Percentiles rank a stretch among this genome's conserved stretches.
phyloP scores from a whole-genome alignment of 306 rosid genomes.

The Mucuna pruriens region DNA sequence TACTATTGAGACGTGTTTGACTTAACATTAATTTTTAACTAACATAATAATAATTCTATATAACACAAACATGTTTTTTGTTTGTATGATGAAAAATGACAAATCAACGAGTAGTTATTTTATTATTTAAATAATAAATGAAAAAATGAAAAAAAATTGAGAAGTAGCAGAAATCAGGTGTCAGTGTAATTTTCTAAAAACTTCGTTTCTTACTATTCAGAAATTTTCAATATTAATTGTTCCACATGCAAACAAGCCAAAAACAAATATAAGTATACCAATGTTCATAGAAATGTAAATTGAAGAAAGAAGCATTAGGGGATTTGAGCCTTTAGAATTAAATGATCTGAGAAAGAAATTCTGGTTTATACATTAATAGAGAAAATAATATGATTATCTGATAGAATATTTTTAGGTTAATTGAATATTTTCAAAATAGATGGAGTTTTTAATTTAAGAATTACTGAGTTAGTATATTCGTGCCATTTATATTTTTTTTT shows the following conservation, averaged over 20 bases:
- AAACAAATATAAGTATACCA: not conserved
- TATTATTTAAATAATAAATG: not conserved
- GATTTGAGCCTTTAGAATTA: not conserved
- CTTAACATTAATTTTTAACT: too few relatives aligned
- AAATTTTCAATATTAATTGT: not conserved
- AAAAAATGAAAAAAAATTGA: not conserved
- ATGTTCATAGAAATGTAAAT: not conserved
- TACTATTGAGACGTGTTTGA: not conserved
- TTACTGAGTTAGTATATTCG: not conserved
- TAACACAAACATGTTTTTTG: not conserved
- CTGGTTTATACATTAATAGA: not conserved
- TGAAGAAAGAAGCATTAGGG: not conserved
- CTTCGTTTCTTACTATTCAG: not conserved
- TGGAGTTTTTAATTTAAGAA: not conserved
- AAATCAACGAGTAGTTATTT: not conserved
- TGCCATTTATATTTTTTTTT: not conserved
- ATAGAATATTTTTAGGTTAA: too few relatives aligned
- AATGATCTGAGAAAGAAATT: not conserved
- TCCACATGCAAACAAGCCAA: not conserved
- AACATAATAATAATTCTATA: not conserved
- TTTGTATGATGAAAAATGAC: not conserved
- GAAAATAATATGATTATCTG: not conserved
- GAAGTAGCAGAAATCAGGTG: not conserved
- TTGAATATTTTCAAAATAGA: not conserved
- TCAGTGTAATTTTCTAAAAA: not conserved